Evolutionary conservation across 345 rosid species (phyloP), one percentile per base, ranked within the genome.

Genomic region (Physaria fendleri): DNA sequence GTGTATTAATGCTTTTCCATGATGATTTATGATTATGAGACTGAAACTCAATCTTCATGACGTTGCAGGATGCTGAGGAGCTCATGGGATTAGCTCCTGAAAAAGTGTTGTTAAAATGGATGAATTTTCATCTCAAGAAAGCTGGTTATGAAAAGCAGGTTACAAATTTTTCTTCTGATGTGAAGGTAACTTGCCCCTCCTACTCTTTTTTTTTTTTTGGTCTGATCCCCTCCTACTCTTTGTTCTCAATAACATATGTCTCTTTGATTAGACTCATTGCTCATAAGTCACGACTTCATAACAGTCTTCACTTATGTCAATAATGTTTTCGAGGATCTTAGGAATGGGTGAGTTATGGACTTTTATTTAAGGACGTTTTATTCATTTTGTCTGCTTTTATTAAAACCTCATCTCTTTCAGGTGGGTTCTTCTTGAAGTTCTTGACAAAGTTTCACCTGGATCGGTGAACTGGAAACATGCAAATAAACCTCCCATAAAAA

Each of bases 51-150:
- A 24, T 8, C 4, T 57, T 41, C n/a, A 28, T 43, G 39, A 12
- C n/a, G 44, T 41, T 72, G 32, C 81, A 91, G 98, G 90, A 91
- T 25, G 92, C 76, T 49, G 96, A 91, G 70, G 95, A 90, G 83
- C 93, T 90, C 24, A 65, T 78, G 83, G 71, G 81, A 37, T 77
- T 90, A 69, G 72, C 87, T 42, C 97, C 97, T 56, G 97, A 90
- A 64, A 90, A 85, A 59, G 78, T 90, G 64, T 49, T 90, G 38
- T 77, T 90, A 13, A 87, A 90, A 74, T 90, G 97, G 95, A 90
- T 90, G 95, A 90, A 90, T 71, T 85, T 81, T 51, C 95, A 90
- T 71, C 74, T 90, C 37, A 87, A 90, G 82, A 90, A 90, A 79
- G 85, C 77, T 73, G 95, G 93, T 28, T 90, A 90, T 28, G 65